Evolutionary conservation across 768 basidiomycete genomes (phyloP).

Genomic region (Trametes elegans): DNA sequence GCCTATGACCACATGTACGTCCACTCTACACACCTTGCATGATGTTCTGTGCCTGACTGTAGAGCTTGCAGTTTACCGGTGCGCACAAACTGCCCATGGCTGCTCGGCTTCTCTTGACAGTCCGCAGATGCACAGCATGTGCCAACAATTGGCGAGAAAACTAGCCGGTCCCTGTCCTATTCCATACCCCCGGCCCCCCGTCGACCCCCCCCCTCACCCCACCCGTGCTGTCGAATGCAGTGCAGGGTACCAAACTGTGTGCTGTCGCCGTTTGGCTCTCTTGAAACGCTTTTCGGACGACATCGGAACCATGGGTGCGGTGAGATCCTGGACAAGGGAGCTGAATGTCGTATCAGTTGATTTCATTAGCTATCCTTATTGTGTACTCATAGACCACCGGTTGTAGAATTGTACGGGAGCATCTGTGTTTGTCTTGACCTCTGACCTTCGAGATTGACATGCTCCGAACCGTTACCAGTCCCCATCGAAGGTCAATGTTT

Average conservation of each 20-base stretch:
- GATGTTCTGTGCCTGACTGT: constrained; percentile 1
- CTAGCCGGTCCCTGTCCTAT: constrained; percentile 25
- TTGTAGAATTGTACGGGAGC: not conserved
- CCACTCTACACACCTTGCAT: constrained; percentile 1
- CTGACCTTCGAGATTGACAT: too few relatives aligned
- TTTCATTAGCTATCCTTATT: too few relatives aligned
- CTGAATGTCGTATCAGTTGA: too few relatives aligned
- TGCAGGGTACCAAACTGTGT: too few relatives aligned
- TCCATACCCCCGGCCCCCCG: not conserved
- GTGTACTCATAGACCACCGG: not conserved
- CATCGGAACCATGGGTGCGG: not conserved
- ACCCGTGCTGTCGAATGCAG: too few relatives aligned
- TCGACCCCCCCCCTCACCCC: not conserved
- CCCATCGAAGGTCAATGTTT: too few relatives aligned
- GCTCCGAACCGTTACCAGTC: too few relatives aligned
- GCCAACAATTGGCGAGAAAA: constrained; percentile 72
- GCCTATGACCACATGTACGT: constrained; percentile 70
- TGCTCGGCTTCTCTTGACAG: not conserved
- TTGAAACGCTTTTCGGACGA: not conserved
- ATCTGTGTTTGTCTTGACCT: too few relatives aligned
- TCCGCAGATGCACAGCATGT: constrained; percentile 55
- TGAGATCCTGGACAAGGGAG: too few relatives aligned
- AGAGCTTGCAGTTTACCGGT: constrained; percentile 63
- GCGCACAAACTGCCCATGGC: constrained; percentile 3
- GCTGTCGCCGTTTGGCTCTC: too few relatives aligned